Evolutionary conservation across 2,329 filamentous ascomycete genomes (phyloP).

Genomic region (Fusarium sp.): DNA sequence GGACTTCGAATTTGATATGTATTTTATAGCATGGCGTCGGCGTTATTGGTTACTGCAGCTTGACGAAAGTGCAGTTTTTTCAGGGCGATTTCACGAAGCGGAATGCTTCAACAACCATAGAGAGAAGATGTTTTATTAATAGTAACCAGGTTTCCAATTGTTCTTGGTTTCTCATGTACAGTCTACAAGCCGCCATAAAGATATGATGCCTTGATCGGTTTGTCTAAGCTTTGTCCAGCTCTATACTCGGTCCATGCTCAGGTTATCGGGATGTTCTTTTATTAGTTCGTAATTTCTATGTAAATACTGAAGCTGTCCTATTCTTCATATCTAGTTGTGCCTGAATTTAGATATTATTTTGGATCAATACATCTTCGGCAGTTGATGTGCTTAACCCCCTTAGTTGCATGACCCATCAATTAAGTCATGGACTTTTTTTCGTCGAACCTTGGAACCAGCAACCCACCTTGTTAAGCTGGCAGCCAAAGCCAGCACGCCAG

Average conservation of each 20-base stretch:
- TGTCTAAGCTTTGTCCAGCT: not conserved
- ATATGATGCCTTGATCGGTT: not conserved
- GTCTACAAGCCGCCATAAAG: not conserved
- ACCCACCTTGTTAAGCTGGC: conserved; percentile 33
- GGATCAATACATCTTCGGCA: not conserved
- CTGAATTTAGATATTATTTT: not conserved
- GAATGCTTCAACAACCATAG: too few species aligned
- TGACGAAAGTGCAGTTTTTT: not conserved
- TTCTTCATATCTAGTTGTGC: not conserved
- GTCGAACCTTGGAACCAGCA: conserved; percentile 14
- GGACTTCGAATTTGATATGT: not conserved
- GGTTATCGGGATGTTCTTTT: not conserved
- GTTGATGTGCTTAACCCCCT: conserved; percentile 33
- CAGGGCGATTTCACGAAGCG: not conserved
- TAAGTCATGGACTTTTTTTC: conserved; percentile 44
- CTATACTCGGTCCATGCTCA: not conserved
- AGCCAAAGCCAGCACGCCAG: conserved; percentile 33
- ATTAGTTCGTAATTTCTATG: not conserved
- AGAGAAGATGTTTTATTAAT: not conserved
- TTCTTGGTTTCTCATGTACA: not conserved
- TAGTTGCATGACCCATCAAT: conserved; percentile 48
- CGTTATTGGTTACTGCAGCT: not conserved
- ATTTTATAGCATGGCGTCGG: conserved; percentile 4
- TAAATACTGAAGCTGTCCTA: not conserved
- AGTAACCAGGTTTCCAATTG: not conserved